Evolutionary conservation across 768 basidiomycete species (phyloP), one percentile per base, ranked within the genome.

Genomic region (Coprinellus aureogranulatus): DNA sequence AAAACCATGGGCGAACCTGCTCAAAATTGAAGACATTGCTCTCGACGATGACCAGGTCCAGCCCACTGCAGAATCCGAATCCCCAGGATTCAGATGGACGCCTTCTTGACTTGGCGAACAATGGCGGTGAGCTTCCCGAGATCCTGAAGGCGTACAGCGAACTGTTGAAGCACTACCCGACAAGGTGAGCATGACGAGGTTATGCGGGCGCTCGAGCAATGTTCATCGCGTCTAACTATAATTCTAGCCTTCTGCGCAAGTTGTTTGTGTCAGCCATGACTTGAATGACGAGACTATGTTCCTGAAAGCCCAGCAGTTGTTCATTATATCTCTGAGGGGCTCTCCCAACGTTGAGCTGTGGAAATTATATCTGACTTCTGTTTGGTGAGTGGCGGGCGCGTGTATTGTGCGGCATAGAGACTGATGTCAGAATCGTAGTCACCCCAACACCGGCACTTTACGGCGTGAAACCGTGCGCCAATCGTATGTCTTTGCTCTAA

Each of bases 281-380:
- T 66, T 90, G 72, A 74, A 81, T 60, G 76, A 84, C 70, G 80
- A 82, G 42, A 72, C 81, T 22, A 80, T 85, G 23, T 90, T 90
- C 71, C 78, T 81, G 57, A 84, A 86, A 64, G 94, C 92, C 20
- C 92, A 96, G 74, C 81, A 82, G 9, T 74, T 98, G n/a, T 98
- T 98, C 78, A 90, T 87, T 65, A 83, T 85, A 53, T 98, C 92
- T 68, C 75, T 98, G 56, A 86, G 84, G 66, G 82, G 84, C 18
- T 94, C 93, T 0, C 90, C 94, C 5, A 88, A 88, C 54, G 93
- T 95, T 61, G 90, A 92, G 59, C 78, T 98, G 2, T 96, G 93
- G 90, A 89, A 86, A 67, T 92, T 90, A 67, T 99, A 99, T 72
- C 77, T 99, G 61, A 87, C 87, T 45, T 98, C 96, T 72, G 92